Base-by-base conservation (phyloP, 2,329 filamentous ascomycete genomes). In the Elsinoe arachidis region DNA sequence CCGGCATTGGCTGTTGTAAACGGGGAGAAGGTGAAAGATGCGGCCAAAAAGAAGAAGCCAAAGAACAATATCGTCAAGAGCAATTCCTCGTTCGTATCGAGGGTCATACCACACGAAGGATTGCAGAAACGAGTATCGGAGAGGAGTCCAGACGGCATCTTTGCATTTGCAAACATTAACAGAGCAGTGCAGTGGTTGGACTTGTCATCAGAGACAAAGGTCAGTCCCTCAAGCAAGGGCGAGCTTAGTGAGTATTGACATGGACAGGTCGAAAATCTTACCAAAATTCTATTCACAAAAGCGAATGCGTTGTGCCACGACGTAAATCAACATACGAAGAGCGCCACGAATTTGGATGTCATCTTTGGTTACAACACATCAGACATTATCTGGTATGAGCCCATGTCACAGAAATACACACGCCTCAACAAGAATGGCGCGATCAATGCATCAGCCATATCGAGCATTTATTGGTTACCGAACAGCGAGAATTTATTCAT, bases 51-150 rank as follows among this genome's bases (percentile, higher is more conserved):
- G 69, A 83, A 86, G 67, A 99, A 99, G 71, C 93, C 93, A 2
- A 99, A 97, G 79, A 97, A 92, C 73, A 97, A 95, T 71, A 93
- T 99, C 71, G 85, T 92, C 55, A 99, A 99, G 78, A 97, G 90
- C 74, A 97, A 96, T 72, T 99, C 93, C 9, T 96, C 92, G 0
- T 99, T 96, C 68, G 93, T 99, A 30, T 96, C 92, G n/a, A 79
- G 93, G 56, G 92, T 96, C 33, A 96, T 97, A 62, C 85, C 90
- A 14, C 88, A 96, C 66, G 93, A 99, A 65, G 79, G 80, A 3
- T 72, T 95, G 56, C 79, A 81, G 19, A 95, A 93, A 72, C 85
- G 88, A 62, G 72, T 97, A 61, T 81, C 83, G 51, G 93, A 97
- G 33, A 84, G 89, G 61, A 83, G 85, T 11, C 78, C 78, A 2